Conservation (phyloP, 495 filamentous ascomycete species). For the Annulohypoxylon stygium region DNA sequence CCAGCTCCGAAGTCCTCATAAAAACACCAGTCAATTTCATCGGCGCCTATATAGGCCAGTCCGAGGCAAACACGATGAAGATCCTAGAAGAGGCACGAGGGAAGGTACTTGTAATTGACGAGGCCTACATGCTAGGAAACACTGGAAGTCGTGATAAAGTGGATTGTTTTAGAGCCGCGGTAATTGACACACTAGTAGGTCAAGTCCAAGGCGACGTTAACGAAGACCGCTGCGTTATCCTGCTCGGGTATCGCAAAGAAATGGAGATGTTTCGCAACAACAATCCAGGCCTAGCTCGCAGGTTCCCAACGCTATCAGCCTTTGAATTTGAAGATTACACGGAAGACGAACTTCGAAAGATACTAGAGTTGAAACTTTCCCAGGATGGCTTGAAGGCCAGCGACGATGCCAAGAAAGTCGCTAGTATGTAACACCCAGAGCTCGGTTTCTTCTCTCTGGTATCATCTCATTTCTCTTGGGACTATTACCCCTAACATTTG, state of each 20-base stretch:
- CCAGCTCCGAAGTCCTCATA: conserved; percentile 18
- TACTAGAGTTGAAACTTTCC: conserved; percentile 69
- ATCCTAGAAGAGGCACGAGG: conserved; percentile 74
- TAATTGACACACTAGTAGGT: conserved; percentile 80
- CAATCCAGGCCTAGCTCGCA: conserved; percentile 77
- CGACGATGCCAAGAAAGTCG: conserved; percentile 1
- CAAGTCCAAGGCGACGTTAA: conserved; percentile 79
- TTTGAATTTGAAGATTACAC: conserved; percentile 80
- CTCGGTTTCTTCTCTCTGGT: no score
- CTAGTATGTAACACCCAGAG: background rate
- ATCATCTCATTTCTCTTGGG: no score
- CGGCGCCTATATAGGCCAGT: conserved; percentile 70
- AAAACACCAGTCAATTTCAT: conserved; percentile 78
- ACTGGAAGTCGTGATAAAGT: conserved; percentile 41
- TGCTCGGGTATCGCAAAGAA: conserved; percentile 80
- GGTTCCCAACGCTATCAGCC: conserved; percentile 72
- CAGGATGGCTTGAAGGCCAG: conserved; percentile 54
- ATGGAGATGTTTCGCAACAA: conserved; percentile 82
- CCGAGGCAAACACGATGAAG: conserved; percentile 75
- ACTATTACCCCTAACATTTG: no score
- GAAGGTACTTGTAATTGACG: conserved; percentile 83
- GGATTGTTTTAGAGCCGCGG: conserved; percentile 71
- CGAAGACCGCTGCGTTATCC: conserved; percentile 80
- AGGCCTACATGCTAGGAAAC: conserved; percentile 68
- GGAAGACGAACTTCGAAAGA: conserved; percentile 65